Base-by-base conservation (phyloP, 2,329 filamentous ascomycete species). In the Apiospora hydei region DNA sequence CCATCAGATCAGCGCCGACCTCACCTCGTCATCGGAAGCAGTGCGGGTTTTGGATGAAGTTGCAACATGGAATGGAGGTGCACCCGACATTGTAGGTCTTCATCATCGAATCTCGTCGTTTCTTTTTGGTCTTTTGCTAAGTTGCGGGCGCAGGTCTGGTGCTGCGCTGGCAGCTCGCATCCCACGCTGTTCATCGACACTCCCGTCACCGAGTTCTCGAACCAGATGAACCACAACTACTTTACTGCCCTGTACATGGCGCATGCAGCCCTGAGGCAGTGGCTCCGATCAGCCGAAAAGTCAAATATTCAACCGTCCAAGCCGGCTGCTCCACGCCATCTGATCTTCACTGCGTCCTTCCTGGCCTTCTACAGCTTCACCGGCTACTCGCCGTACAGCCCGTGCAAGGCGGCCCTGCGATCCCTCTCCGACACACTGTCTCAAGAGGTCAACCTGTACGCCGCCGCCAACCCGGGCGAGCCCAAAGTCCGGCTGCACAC, bases 301-400 rank as follows among this genome's bases (percentile, higher is more conserved):
- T 18, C 38, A 49, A 26, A n/a, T 24, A 38, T 13, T 7, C 77
- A 30, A 38, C 13, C 30, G 18, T 38, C 43, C 26, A 34, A 11
- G 16, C 10, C 67, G 21, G 8, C 26, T 8, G 7, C n/a, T 67
- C 47, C 79, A 1, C 84, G 91, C 16, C 91, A 93, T 75, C 85
- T 94, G 74, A 88, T 94, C 74, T 91, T 94, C 77, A 94, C 92
- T 0, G 89, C 88, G 8, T 92, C 90, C 1, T 85, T 87, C 5
- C 81, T 88, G n/a, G 88, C 88, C 0, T 91, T 93, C 76, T 85
- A 88, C 67, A 87, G 89, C 14, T 80, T 93, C 21, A 86, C 89
- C 11, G 92, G 92, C 41, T 94, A 93, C 77, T 82, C 84, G 0
- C 86, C 91, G 0, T 94, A 94, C 78, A 85, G 88, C 0, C 91